phyloP scores from a whole-genome alignment of 2,329 filamentous ascomycete genomes.

The Cryphonectria naterciae region DNA sequence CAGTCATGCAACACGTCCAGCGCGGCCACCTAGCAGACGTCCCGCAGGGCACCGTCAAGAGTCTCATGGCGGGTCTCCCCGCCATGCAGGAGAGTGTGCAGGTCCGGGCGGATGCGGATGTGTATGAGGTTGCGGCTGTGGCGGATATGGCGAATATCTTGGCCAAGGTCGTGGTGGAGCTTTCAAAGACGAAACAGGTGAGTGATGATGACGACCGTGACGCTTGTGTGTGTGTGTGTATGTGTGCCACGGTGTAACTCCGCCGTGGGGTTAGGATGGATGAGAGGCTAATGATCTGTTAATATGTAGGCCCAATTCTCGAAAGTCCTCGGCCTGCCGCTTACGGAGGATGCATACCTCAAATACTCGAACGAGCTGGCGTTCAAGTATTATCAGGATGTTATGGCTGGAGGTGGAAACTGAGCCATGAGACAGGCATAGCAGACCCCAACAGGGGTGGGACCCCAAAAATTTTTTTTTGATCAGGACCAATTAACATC shows the following conservation, averaged over 20 bases:
- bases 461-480: not conserved
- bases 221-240: too few species aligned
- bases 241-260: too few species aligned
- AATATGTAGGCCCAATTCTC: constrained; percentile 47
- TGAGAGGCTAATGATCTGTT: constrained; percentile 41
- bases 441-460: not conserved
- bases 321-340: constrained; percentile 61
- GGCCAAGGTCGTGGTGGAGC: constrained; percentile 65
- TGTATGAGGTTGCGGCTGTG: constrained; percentile 70
- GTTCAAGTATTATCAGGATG: constrained; percentile 67
- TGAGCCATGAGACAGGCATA: constrained; percentile 4
- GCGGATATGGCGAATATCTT: constrained; percentile 81
- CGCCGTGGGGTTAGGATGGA: constrained; percentile 30
- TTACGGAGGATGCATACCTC: constrained; percentile 75
- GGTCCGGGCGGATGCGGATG: constrained; percentile 38
- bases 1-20: constrained; percentile 50
- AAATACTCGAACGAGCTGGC: constrained; percentile 73
- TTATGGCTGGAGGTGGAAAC: constrained; percentile 59
- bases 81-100: constrained; percentile 53
- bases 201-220: constrained; percentile 34
- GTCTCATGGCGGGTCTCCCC: constrained; percentile 59
- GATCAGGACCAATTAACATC: not conserved
- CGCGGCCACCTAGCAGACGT: constrained; percentile 29
- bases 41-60: constrained; percentile 55
- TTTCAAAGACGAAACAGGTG: constrained; percentile 61